Percentiles rank a stretch among this genome's conserved stretches.
These are phyloP conservation scores for Tylopilus intermedius DNA, from an alignment of 768 basidiomycete genomes.

Conservation along the genomic window DNA sequence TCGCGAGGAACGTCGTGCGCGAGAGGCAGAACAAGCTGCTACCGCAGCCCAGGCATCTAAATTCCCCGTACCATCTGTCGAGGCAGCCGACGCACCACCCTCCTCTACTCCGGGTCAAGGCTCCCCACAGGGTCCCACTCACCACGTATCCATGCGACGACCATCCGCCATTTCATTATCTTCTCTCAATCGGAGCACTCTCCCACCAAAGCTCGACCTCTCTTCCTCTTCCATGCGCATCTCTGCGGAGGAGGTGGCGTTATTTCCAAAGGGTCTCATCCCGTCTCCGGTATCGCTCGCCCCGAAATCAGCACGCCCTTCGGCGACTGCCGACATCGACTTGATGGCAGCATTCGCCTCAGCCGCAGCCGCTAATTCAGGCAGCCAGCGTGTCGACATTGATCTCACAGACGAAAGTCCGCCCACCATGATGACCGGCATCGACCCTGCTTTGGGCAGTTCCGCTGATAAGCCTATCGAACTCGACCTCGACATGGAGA, in stretches of 20 bases:
- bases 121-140: constrained; percentile 32
- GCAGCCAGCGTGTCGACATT: constrained; percentile 39
- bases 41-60: constrained; percentile 31
- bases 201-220: constrained; percentile 76
- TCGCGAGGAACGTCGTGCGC: constrained; percentile 53
- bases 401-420: constrained; percentile 47
- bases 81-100: constrained; percentile 18
- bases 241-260: constrained; percentile 54
- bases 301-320: constrained; percentile 68
- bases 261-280: constrained; percentile 56
- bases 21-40: constrained; percentile 40
- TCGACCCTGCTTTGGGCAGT: constrained; percentile 43
- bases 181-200: constrained; percentile 65
- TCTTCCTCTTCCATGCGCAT: constrained; percentile 65
- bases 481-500: constrained; percentile 69
- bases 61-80: constrained; percentile 22
- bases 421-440: constrained; percentile 18
- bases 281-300: constrained; percentile 76
- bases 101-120: constrained; percentile 31
- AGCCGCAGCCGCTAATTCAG: constrained; percentile 35
- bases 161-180: constrained; percentile 78
- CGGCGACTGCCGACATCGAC: constrained; percentile 54
- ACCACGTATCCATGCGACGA: constrained; percentile 43
- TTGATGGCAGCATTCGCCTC: constrained; percentile 60
- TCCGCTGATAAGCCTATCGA: constrained; percentile 81